Evolutionary conservation across 108 stramenopile genomes (phyloP), one percentile per base, ranked within the genome.

Genomic region (Conticribra weissflogii): DNA sequence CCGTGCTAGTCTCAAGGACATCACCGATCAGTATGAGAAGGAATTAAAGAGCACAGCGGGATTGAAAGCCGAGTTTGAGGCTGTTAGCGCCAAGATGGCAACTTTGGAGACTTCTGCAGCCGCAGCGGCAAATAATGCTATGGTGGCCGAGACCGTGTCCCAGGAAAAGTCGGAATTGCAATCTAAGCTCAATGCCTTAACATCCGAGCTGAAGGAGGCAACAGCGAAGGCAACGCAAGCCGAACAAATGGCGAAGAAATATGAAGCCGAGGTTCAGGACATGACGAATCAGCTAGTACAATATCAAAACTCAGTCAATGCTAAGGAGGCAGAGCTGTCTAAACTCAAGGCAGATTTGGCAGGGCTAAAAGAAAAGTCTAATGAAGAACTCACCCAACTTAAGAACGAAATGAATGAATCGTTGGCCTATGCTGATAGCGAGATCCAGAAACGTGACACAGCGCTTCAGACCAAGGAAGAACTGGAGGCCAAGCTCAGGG

Each of bases 381-480:
- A 71, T 50, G 53, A 57, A 3, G 63, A 79, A 28, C 27, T 79
- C 4, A 53, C 66, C 36, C 64, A 33, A 31, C 0, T 79, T 5
- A 23, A 48, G 29, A 59, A 66, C 22, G 70, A 79, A 41, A 79
- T 71, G 78, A 59, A 41, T 46, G 53, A 44, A 17, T 66, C 78
- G 12, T 54, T 79, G 50, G 55, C 51, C 7, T 19, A 71, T 41
- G 70, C 64, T 29, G 70, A 71, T 44, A 46, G 25, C 2, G 78
- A 79, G 24, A 66, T 71, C 47, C 31, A 59, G 21, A 63, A 61
- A 36, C 69, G 69, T 8, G 64, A 49, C 21, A 48, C 53, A 29
- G 53, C 62, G 2, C 59, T 79, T 3, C 56, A 71, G 27, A 66
- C n/a, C 19, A 79, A 79, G 65, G 78, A 79, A 24, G 19, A 18